phyloP scores from a whole-genome alignment of 257 asterid genomes.

The Lycium barbarum region DNA sequence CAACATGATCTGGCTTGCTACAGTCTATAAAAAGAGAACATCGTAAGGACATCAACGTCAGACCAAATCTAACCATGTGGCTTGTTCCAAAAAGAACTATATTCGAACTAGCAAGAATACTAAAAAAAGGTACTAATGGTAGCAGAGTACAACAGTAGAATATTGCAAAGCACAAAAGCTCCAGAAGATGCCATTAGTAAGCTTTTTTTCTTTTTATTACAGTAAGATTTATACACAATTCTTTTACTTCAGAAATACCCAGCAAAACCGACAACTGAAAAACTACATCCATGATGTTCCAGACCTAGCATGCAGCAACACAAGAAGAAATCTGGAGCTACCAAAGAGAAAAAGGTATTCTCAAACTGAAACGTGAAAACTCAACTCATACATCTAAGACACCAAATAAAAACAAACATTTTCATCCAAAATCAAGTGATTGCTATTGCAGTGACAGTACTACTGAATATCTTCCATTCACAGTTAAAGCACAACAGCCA shows the following conservation, averaged over 20 bases:
- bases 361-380: background rate
- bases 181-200: background rate
- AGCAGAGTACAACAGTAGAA: background rate
- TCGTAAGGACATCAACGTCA: background rate
- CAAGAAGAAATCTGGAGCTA: background rate
- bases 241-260: background rate
- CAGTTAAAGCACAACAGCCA: background rate
- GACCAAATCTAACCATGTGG: background rate
- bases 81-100: background rate
- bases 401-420: background rate
- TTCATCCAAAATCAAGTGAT: background rate
- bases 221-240: background rate
- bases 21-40: background rate
- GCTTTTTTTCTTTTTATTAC: background rate
- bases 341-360: background rate
- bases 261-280: background rate
- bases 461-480: background rate
- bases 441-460: background rate
- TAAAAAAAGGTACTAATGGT: background rate
- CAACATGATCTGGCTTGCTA: constrained; percentile 17
- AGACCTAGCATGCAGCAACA: constrained; percentile 2
- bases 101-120: background rate
- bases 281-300: background rate
- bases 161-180: background rate
- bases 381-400: constrained; percentile 3